Evolutionary conservation across 108 stramenopile genomes (phyloP), one percentile per base, ranked within the genome.

Genomic region (Skeletonema grethae): DNA sequence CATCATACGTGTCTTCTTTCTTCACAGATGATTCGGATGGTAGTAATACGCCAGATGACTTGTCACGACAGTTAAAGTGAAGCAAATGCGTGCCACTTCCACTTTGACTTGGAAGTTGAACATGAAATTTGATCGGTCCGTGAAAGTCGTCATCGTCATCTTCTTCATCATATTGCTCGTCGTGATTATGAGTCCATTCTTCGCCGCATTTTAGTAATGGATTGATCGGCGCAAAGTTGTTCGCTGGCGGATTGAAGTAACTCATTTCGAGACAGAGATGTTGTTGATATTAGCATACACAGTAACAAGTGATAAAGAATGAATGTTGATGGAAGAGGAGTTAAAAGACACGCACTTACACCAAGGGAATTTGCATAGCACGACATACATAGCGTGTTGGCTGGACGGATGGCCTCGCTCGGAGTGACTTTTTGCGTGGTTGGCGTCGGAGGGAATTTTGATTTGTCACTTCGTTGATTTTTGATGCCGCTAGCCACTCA

Each of bases 1-100:
- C 76, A 61, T 69, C 69, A 4, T 66, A 31, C 15, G 30, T 25
- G 1, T 61, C 53, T 4, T 58, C 59, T 22, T 56, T 34, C 0
- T 16, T 13, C 7, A 58, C 50, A 3, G 10, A 20, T 16, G 48
- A 7, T 48, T 77, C 78, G 13, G 57, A 29, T 39, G 60, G 48
- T 5, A 67, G 43, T 4, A 79, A 38, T 8, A 75, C 66, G 11
- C 76, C 76, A 9, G 34, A 50, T 30, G 70, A 72, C 28, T 57
- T 61, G 18, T 72, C 76, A 22, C 70, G 70, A 53, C 38, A 55
- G 38, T 41, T 22, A 34, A 77, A 77, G 0, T n/a, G 48, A 28
- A 71, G 63, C 28, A 16, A 18, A 20, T 20, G 46, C 46, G n/a
- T 16, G 18, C 8, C 64, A 25, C 10, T 65, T 11, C 25, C 25